These are phyloP conservation scores for Ogataea philodendri DNA, from an alignment of 805 yeast species.

Conservation along the genomic window DNA sequence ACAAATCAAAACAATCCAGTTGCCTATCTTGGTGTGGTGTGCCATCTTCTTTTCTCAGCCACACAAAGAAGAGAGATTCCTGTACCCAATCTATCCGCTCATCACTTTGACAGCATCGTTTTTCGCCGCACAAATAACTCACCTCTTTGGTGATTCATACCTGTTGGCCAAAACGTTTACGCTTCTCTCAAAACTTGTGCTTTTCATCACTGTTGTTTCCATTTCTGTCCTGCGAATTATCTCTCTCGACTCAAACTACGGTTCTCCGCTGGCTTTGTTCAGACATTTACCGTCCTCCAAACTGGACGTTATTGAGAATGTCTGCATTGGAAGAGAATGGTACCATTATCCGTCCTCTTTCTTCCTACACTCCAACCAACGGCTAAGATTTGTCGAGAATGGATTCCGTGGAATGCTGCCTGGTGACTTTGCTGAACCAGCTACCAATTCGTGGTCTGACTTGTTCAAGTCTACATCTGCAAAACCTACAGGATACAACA, in stretches of 20 bases:
- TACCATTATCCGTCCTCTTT: constrained; percentile 88
- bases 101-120: constrained; percentile 63
- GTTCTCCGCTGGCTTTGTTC: constrained; percentile 68
- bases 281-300: constrained; percentile 36
- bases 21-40: constrained; percentile 66
- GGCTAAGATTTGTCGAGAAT: constrained; percentile 67
- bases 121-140: constrained; percentile 27
- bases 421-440: constrained; percentile 65
- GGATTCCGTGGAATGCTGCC: constrained; percentile 89
- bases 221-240: constrained; percentile 51
- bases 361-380: constrained; percentile 61
- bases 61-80: constrained; percentile 89
- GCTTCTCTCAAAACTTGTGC: constrained; percentile 7
- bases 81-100: constrained; percentile 80
- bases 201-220: constrained; percentile 21
- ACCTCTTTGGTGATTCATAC: constrained; percentile 16
- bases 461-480: constrained; percentile 40
- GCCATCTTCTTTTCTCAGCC: constrained; percentile 70
- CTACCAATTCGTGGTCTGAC: constrained; percentile 18
- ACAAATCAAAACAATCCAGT: constrained; percentile 29
- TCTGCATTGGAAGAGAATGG: constrained; percentile 96
- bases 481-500: constrained; percentile 69
- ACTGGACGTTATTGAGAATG: constrained; percentile 38
- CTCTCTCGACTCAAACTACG: constrained; percentile 63
- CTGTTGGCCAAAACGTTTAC: constrained; percentile 14